phyloP scores from a whole-genome alignment of 768 basidiomycete species.

The Suillus lakei region DNA sequence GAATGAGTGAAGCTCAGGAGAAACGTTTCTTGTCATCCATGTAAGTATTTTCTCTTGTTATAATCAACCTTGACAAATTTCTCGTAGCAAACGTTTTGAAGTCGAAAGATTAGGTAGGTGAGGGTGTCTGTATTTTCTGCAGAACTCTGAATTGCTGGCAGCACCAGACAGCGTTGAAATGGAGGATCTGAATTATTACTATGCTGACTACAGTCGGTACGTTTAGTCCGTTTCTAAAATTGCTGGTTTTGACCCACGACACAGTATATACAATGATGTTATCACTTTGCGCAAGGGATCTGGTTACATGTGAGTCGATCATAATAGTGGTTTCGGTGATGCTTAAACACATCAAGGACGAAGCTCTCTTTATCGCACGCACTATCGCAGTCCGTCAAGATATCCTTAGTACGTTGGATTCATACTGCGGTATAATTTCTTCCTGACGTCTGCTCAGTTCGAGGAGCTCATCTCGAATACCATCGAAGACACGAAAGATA shows the following conservation, averaged over 20 bases:
- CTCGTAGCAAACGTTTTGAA: conserved; percentile 86
- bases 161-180: conserved; percentile 90
- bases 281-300: conserved; percentile 94
- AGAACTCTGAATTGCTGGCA: conserved; percentile 32
- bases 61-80: conserved; percentile 15
- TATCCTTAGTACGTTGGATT: conserved; percentile 70
- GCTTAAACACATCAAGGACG: conserved; percentile 61
- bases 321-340: conserved; percentile 19
- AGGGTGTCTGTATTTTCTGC: conserved; percentile 7
- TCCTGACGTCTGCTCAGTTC: conserved; percentile 53
- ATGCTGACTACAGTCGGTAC: conserved; percentile 94
- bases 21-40: conserved; percentile 88
- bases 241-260: conserved; percentile 28
- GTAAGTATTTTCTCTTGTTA: conserved; percentile 51
- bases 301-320: conserved; percentile 80
- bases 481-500: conserved; percentile 96
- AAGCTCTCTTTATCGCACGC: conserved; percentile 95
- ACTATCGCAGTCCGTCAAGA: conserved; percentile 95
- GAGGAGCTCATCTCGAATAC: conserved; percentile 91
- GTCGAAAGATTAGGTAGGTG: conserved; percentile 78
- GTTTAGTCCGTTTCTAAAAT: conserved; percentile 24
- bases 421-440: conserved; percentile 4
- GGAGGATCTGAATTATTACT: conserved; percentile 97
- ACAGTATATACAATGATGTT: conserved; percentile 94
- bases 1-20: conserved; percentile 94